These are phyloP conservation scores for Talaromyces sp. DNA, from an alignment of 2,329 filamentous ascomycete genomes.

Conservation along the genomic window DNA sequence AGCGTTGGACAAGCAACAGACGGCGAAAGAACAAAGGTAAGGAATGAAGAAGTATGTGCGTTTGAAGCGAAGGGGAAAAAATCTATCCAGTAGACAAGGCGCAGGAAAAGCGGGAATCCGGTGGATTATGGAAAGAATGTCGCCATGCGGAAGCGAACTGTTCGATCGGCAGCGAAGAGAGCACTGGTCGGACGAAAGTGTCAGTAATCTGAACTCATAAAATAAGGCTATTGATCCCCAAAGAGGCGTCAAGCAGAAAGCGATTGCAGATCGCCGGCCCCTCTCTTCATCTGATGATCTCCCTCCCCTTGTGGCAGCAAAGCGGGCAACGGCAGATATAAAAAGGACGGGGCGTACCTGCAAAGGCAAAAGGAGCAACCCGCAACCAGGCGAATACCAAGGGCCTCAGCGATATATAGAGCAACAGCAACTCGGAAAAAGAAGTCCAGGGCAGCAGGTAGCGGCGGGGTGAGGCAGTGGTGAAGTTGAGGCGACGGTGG, in stretches of 20 bases:
- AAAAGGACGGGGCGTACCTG: constrained; percentile 5
- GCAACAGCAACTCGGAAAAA: neutral
- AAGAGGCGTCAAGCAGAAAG: neutral
- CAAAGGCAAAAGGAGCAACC: constrained; percentile 1
- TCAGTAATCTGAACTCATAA: constrained; percentile 2
- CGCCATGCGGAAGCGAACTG: constrained; percentile 5
- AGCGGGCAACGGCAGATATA: neutral
- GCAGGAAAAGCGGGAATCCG: neutral
- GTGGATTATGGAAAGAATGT: constrained; percentile 1
- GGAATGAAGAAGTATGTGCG: constrained; percentile 6
- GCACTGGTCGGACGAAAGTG: constrained; percentile 2
- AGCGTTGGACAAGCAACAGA: neutral
- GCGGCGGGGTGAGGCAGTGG: neutral
- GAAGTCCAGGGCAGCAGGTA: neutral
- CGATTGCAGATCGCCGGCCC: neutral
- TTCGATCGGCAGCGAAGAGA: constrained; percentile 5
- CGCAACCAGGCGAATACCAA: constrained; percentile 10
- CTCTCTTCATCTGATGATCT: constrained; percentile 1
- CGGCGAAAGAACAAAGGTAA: neutral
- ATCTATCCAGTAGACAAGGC: constrained; percentile 12
- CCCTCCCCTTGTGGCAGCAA: neutral
- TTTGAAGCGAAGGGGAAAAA: neutral
- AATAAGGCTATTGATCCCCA: neutral
- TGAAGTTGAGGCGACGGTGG: constrained; percentile 3
- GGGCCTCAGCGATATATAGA: constrained; percentile 3